phyloP scores from a whole-genome alignment of 371 early-diverging fungal species.

The Thermomucor indicae-seudaticae region DNA sequence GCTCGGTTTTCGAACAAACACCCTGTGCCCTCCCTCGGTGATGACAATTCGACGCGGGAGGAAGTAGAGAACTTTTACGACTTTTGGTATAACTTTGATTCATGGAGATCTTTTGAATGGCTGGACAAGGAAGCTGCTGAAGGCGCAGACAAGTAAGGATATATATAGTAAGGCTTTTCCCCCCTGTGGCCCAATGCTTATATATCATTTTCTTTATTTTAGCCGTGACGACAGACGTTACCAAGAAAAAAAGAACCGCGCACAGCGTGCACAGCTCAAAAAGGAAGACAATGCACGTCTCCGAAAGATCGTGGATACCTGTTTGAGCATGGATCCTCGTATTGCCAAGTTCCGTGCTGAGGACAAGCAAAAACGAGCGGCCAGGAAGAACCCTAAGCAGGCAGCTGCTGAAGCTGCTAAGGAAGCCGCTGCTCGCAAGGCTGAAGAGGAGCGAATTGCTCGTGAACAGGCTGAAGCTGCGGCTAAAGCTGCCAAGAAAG shows the following conservation, averaged over 20 bases:
- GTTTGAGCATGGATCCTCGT: conserved; percentile 85
- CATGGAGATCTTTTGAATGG: conserved; percentile 97
- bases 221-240: conserved; percentile 94
- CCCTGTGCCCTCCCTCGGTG: conserved; percentile 85
- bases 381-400: conserved; percentile 87
- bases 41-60: conserved; percentile 64
- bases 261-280: conserved; percentile 88
- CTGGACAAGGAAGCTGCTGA: conserved; percentile 95
- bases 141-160: conserved; percentile 63
- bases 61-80: conserved; percentile 94
- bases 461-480: conserved; percentile 56
- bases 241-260: conserved; percentile 93
- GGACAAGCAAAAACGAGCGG: conserved; percentile 84
- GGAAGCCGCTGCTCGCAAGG: conserved; percentile 56
- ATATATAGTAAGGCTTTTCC: no score
- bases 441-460: conserved; percentile 44
- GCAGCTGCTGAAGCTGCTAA: conserved; percentile 67
- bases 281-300: conserved; percentile 95
- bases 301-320: conserved; percentile 81
- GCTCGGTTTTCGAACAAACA: conserved; percentile 87
- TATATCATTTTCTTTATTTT: no score
- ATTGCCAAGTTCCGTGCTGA: conserved; percentile 86
- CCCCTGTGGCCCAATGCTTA: no score
- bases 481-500: conserved; percentile 72
- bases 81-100: conserved; percentile 95